phyloP scores from a whole-genome alignment of 371 early-diverging fungal species.

The Entomophthora muscae region DNA sequence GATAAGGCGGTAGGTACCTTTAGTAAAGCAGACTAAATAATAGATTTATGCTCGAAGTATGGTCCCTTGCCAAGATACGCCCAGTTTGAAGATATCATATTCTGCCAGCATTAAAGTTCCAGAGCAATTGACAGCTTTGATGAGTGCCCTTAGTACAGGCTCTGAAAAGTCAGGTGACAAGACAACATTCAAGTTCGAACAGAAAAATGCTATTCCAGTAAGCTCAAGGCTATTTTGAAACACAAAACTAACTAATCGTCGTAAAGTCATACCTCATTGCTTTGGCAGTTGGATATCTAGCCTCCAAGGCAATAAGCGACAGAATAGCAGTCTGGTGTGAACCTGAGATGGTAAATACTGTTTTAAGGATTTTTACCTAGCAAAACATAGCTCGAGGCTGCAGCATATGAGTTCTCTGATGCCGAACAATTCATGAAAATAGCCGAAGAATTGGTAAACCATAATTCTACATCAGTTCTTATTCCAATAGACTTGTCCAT shows the following conservation, averaged over 20 bases:
- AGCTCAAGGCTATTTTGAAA: too few relatives aligned
- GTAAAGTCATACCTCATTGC: constrained; percentile 76
- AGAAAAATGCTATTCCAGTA: constrained; percentile 47
- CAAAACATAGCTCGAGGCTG: constrained; percentile 23
- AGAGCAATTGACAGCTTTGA: constrained; percentile 44
- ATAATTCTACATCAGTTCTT: not conserved
- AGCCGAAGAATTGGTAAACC: constrained; percentile 65
- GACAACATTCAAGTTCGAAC: constrained; percentile 41
- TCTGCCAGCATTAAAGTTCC: constrained; percentile 56
- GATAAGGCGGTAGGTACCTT: constrained; percentile 3
- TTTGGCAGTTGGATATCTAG: constrained; percentile 78
- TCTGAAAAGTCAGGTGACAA: constrained; percentile 25
- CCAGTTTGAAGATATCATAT: constrained; percentile 75
- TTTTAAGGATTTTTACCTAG: too few relatives aligned
- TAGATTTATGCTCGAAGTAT: constrained; percentile 85
- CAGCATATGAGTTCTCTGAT: constrained; percentile 89
- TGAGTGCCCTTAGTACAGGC: constrained; percentile 36
- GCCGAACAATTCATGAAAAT: constrained; percentile 73
- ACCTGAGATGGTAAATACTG: constrained; percentile 62
- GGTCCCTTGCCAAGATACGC: constrained; percentile 85
- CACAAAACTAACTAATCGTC: not conserved
- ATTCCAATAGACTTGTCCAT: constrained; percentile 24
- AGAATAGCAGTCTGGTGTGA: constrained; percentile 90
- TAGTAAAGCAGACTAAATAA: not conserved
- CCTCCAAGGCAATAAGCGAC: constrained; percentile 63